These are phyloP conservation scores for Tylopilus cervinicoccineus DNA, from an alignment of 768 basidiomycete species.

Conservation along the genomic window DNA sequence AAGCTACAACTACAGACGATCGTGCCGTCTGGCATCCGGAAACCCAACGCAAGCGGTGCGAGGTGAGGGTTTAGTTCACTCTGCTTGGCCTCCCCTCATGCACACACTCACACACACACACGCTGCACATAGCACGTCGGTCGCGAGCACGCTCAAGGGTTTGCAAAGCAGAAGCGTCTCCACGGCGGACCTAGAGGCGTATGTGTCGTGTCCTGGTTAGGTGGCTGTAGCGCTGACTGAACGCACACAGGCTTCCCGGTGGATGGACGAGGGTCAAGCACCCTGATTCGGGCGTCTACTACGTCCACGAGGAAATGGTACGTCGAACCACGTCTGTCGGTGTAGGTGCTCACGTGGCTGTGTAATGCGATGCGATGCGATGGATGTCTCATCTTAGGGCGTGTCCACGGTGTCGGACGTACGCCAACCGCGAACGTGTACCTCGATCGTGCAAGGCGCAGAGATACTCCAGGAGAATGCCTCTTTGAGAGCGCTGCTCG, in stretches of 20 bases:
- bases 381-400: constrained; percentile 4
- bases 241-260: constrained; percentile 4
- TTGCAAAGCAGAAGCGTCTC: constrained; percentile 1
- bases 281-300: constrained; percentile 32
- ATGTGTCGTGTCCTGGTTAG: constrained; percentile 1
- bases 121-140: constrained; percentile 2
- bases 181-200: constrained; percentile 3
- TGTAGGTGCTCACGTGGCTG: not conserved
- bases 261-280: constrained; percentile 30
- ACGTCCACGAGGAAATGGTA: constrained; percentile 31
- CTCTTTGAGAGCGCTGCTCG: constrained; percentile 3
- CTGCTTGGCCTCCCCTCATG: no score
- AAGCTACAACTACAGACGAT: constrained; percentile 12
- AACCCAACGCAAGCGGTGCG: not conserved
- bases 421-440: not conserved
- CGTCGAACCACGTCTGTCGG: not conserved
- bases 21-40: constrained; percentile 16
- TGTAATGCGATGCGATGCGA: no score
- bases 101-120: no score
- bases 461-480: constrained; percentile 5
- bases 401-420: constrained; percentile 13
- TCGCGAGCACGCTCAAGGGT: constrained; percentile 18
- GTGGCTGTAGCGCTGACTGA: not conserved
- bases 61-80: constrained; percentile 13
- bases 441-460: constrained; percentile 11